Base-by-base conservation (phyloP, 495 filamentous ascomycete species). In the Penicilliopsis zonata region DNA sequence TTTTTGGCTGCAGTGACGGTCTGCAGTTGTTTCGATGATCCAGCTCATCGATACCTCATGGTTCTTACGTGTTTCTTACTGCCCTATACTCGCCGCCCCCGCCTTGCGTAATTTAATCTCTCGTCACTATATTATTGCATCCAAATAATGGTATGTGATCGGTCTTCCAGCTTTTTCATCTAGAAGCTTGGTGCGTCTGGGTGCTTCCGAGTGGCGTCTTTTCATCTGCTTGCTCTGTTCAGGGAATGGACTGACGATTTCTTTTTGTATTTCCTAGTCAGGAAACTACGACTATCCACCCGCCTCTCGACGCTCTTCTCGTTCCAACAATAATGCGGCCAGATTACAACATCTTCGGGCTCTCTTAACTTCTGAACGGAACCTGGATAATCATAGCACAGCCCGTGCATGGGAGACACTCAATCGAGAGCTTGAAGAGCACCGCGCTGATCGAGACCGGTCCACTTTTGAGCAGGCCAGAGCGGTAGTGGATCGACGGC, bases 211-310 rank as follows among this genome's bases (percentile, higher is more conserved):
- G n/a, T n/a, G n/a, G n/a, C n/a, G n/a, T n/a, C n/a, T n/a, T n/a
- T n/a, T n/a, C n/a, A n/a, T n/a, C n/a, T n/a, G n/a, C n/a, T n/a
- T n/a, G n/a, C n/a, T n/a, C n/a, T n/a, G n/a, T n/a, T n/a, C n/a
- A n/a, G n/a, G n/a, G n/a, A n/a, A n/a, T 19, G 13, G 41, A 37
- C 46, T 51, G 34, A 47, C 47, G 33, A 33, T 18, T 26, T 6
- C 13, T 4, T 21, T 30, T 42, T 13, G 24, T 32, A 28, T 24
- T 18, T 10, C 39, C 24, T 36, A 80, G 75, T 78, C 74, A 49
- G 67, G 66, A 36, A 72, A 74, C 52, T 66, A 66, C 47, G 66
- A 73, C 48, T 63, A 67, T 41, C 70, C 63, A 33, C 58, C 67
- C 25, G 60, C 69, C 30, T 65, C 65, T 33, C 65, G 59, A 32